phyloP scores from a whole-genome alignment of 1,139 yeast genomes.

The Scheffersomyces parashehatae region DNA sequence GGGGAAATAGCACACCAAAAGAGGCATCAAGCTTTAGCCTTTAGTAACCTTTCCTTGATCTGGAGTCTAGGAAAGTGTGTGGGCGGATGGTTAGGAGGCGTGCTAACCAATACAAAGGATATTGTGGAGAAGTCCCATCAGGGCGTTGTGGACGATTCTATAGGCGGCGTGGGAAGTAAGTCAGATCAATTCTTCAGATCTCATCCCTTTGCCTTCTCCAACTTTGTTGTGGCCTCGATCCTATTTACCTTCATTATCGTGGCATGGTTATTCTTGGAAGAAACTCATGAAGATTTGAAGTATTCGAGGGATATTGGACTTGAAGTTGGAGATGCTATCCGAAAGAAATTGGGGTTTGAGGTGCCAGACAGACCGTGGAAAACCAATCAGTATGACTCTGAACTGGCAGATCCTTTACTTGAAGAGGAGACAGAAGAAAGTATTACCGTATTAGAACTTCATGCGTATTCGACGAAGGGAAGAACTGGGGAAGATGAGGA shows the following conservation, averaged over 20 bases:
- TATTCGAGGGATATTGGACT: constrained; percentile 51
- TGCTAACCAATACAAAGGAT: neutral
- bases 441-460: neutral
- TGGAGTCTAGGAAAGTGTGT: constrained; percentile 33
- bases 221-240: constrained; percentile 50
- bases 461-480: neutral
- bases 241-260: constrained; percentile 38
- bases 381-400: neutral
- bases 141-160: no score
- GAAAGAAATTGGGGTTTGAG: constrained; percentile 31
- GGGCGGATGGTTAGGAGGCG: constrained; percentile 51
- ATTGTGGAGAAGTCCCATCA: no score
- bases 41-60: constrained; percentile 34
- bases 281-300: constrained; percentile 51
- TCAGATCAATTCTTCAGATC: constrained; percentile 30
- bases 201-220: constrained; percentile 63
- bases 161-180: neutral
- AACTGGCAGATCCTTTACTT: neutral
- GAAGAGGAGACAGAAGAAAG: neutral
- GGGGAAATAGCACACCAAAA: constrained; percentile 40
- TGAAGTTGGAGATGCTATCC: constrained; percentile 51
- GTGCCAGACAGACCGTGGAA: constrained; percentile 38
- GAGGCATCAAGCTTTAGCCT: constrained; percentile 39
- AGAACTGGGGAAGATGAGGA: neutral
- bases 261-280: constrained; percentile 59